A percentile compares a stretch with the other conserved stretches of the same genome.
These are phyloP conservation scores for Suillus ampliporus DNA, from an alignment of 768 basidiomycete genomes.

Conservation along the genomic window DNA sequence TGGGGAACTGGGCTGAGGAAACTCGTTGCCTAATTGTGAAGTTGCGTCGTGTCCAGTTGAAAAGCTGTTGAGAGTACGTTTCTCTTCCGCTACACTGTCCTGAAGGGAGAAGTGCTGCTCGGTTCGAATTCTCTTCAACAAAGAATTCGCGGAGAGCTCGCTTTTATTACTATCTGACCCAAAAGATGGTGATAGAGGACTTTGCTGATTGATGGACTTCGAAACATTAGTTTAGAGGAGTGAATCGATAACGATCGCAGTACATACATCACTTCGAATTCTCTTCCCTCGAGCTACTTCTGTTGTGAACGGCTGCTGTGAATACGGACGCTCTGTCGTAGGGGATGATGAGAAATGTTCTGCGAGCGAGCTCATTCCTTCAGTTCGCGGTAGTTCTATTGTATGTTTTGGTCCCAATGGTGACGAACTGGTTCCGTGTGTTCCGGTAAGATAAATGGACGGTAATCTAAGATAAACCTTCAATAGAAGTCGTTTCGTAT, in stretches of 20 bases:
- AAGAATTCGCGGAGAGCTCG: neutral
- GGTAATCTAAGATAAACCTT: neutral
- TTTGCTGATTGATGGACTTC: neutral
- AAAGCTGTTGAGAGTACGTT: neutral
- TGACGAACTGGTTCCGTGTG: neutral
- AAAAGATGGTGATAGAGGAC: neutral
- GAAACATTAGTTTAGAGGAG: neutral
- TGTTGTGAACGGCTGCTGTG: neutral
- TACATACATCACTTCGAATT: neutral
- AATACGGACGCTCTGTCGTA: neutral
- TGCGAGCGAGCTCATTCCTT: neutral
- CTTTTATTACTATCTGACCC: conserved; percentile 1
- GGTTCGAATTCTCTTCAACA: conserved; percentile 5
- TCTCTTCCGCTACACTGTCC: neutral
- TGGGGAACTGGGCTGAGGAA: neutral
- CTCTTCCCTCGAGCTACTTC: conserved; percentile 6
- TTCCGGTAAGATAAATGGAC: neutral
- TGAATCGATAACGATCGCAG: too few species aligned
- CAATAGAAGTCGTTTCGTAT: neutral
- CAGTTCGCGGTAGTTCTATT: neutral
- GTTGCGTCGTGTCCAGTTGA: neutral
- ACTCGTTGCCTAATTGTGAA: neutral
- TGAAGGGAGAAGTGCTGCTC: neutral
- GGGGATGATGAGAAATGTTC: neutral
- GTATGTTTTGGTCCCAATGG: conserved; percentile 5